Base-by-base conservation (phyloP, 345 rosid genomes). In the Moricandia moricandioides region DNA sequence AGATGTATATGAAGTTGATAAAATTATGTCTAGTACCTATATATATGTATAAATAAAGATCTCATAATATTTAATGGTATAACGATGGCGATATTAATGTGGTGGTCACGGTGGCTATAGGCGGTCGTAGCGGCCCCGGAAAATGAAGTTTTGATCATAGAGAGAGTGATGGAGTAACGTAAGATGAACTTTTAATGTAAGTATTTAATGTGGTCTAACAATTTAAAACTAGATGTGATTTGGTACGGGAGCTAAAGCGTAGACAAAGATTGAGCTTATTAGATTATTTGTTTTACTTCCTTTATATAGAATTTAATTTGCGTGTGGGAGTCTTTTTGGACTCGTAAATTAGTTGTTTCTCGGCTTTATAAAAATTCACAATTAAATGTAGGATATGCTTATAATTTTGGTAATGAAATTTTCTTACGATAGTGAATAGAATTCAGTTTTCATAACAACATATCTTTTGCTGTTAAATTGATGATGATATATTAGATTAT, bases 21-120 rank as follows among this genome's bases (percentile, higher is more conserved):
- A 16, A 9, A n/a, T 62, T 62, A 12, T 57, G 35, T 56, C 1
- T 39, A 4, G 10, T 4, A 52, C 58, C 13, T 60, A 11, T 30
- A 30, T 29, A 60, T 67, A 45, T 29, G 47, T 8, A 71, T 45
- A 45, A 61, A 43, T 43, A 45, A 61, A 37, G 33, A 64, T 35
- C 76, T 52, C 6, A 72, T 29, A 37, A 16, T 10, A 16, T 37
- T 1, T 35, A 14, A 31, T 26, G 43, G 31, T 12, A 65, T 18
- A 45, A 55, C 58, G 58, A 57, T 73, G 78, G 49, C 8, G 51
- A 35, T 8, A 35, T 8, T 9, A 40, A 18, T 3, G 78, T 59
- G 39, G 67, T 67, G 78, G 60, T 33, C 72, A 74, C 72, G 67
- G 78, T 67, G 57, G 63, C 33, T 63, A 26, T 64, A 64, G 6